These are phyloP conservation scores for Teratosphaeria zuluensis DNA, from an alignment of 2,329 filamentous ascomycete species.

Conservation along the genomic window DNA sequence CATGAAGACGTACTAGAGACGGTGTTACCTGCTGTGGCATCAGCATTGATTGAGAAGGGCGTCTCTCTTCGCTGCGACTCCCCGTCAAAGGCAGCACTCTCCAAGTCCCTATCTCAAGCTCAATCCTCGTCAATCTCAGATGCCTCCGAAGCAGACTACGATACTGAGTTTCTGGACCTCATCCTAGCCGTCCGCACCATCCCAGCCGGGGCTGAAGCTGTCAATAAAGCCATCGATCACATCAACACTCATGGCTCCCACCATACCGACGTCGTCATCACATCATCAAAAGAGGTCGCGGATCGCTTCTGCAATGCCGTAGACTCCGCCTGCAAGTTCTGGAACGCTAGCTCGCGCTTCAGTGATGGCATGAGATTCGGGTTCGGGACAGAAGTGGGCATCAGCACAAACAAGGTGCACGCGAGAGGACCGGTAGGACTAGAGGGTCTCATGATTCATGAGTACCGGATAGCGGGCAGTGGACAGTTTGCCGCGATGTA, in stretches of 20 bases:
- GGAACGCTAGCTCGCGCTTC: slow-evolving; percentile 91
- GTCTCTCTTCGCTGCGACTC: slow-evolving; percentile 76
- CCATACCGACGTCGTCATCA: slow-evolving; percentile 89
- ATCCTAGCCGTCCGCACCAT: slow-evolving; percentile 78
- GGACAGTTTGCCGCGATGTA: slow-evolving; percentile 79
- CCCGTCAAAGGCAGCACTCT: slow-evolving; percentile 55
- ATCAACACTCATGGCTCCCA: slow-evolving; percentile 89
- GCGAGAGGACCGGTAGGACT: slow-evolving; percentile 85
- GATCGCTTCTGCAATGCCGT: slow-evolving; percentile 76
- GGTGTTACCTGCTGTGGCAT: slow-evolving; percentile 61
- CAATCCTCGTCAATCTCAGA: slow-evolving; percentile 47
- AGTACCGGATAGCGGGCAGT: slow-evolving; percentile 77
- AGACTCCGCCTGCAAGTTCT: slow-evolving; percentile 88
- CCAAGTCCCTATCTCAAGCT: slow-evolving; percentile 34
- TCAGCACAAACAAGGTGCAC: slow-evolving; percentile 98
- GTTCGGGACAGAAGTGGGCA: slow-evolving; percentile 95
- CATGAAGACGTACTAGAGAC: slow-evolving; percentile 59
- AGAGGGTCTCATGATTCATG: slow-evolving; percentile 93
- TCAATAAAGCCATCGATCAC: slow-evolving; percentile 69
- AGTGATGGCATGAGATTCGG: slow-evolving; percentile 95
- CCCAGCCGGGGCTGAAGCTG: slow-evolving; percentile 24
- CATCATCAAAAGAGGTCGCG: slow-evolving; percentile 55
- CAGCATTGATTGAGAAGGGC: slow-evolving; percentile 63
- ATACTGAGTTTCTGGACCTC: slow-evolving; percentile 83
- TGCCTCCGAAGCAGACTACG: slow-evolving; percentile 61